These are phyloP conservation scores for Dioszegia aurantiaca DNA, from an alignment of 768 basidiomycete genomes.

Conservation along the genomic window DNA sequence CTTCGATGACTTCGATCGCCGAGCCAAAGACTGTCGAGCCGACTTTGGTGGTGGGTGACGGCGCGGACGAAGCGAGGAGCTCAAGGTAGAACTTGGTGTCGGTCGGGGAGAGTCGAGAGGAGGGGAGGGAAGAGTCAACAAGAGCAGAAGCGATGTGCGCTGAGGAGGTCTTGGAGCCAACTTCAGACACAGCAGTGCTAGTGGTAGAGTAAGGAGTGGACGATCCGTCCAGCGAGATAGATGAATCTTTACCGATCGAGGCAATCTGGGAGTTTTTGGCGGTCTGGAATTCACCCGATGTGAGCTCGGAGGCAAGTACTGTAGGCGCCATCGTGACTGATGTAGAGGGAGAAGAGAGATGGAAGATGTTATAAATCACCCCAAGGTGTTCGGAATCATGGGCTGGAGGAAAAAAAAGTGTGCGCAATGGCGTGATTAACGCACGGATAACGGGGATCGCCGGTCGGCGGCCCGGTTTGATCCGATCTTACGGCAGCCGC, in stretches of 20 bases:
- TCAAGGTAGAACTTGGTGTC: slow-evolving; percentile 35
- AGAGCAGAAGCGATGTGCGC: slow-evolving; percentile 16
- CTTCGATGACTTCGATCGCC: slow-evolving; percentile 44
- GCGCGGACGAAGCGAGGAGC: slow-evolving; percentile 31
- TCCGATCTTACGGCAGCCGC: background rate
- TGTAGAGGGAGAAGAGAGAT: background rate
- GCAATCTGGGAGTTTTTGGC: slow-evolving; percentile 33
- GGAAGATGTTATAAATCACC: background rate
- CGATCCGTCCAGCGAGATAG: slow-evolving; percentile 33
- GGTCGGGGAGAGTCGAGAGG: slow-evolving; percentile 7
- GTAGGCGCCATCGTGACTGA: slow-evolving; percentile 34
- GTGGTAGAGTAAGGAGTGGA: slow-evolving; percentile 42
- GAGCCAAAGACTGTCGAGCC: slow-evolving; percentile 40
- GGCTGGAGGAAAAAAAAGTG: background rate
- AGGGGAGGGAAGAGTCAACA: slow-evolving; percentile 28
- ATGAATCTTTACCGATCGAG: slow-evolving; percentile 26
- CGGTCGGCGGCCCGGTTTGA: background rate
- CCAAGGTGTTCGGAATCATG: background rate
- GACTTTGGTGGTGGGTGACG: slow-evolving; percentile 29
- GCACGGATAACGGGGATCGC: too few relatives aligned
- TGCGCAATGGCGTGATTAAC: slow-evolving; percentile 3
- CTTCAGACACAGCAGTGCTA: slow-evolving; percentile 46
- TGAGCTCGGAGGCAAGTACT: slow-evolving; percentile 39
- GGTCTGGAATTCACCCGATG: slow-evolving; percentile 37
- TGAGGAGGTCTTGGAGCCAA: slow-evolving; percentile 12